Base-by-base conservation (phyloP, 306 rosid genomes). In the apple (Malus domestica) region DNA sequence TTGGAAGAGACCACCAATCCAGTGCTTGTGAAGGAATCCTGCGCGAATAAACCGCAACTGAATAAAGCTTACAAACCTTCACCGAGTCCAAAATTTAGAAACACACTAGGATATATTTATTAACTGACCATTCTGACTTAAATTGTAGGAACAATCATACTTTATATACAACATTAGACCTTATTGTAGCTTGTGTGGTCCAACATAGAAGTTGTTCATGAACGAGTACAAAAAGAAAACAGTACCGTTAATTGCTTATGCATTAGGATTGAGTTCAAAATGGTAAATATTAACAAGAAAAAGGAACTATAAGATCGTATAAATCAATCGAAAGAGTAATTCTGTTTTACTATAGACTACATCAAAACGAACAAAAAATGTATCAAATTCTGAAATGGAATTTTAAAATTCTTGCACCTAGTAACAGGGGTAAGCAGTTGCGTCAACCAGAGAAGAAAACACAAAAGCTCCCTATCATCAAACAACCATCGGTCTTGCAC, bases 1-100 rank as follows among this genome's bases (percentile, higher is more conserved):
- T 86, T 84, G 82, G 92, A 88, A 72, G 89, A 88, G 70, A 84
- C 70, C 65, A 75, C 84, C 85, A 88, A 78, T 25, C 89, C 92
- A 40, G 89, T 88, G 83, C 88, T 84, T 70, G 85, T 82, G 74
- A 81, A 81, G 33, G 89, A 88, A 58, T 80, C 92, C 89, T 88
- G 82, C 45, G 46, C 2, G 61, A 71, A 27, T 55, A 52, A 68
- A 32, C 14, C 23, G 10, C 72, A 67, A 10, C 70, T 18, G 46
- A 67, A 18, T 73, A 25, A 32, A 74, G 14, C 46, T 61, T 8
- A 7, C 22, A 11, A 61, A 19, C n/a, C 11, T 74, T 25, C 59
- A 23, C 67, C 38, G 38, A 16, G 45, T 5, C 13, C 2, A 58
- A 38, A 18, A 5, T 45, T 40, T 38, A 12, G 33, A 18, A 7